Evolutionary conservation across 164 flowering plant genomes (phyloP).

Genomic region (Tetrastigma voinierianum): DNA sequence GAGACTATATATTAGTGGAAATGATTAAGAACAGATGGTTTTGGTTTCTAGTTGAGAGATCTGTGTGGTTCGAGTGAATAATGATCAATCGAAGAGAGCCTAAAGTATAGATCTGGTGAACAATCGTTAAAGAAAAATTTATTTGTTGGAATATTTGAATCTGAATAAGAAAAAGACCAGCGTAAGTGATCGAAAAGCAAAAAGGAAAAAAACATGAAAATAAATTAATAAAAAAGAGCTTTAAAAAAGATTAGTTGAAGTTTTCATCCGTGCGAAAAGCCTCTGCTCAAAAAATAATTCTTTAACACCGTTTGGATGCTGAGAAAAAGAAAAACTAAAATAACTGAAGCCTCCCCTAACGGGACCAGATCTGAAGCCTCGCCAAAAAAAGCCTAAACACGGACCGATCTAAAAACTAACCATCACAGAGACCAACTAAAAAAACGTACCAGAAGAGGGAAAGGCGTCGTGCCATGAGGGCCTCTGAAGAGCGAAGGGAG

Average conservation of each 20-base stretch:
- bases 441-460: slow-evolving; percentile 36
- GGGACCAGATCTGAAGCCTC: slow-evolving; percentile 7
- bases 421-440: not conserved
- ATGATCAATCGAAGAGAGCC: no score
- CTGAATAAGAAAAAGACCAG: no score
- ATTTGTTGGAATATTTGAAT: no score
- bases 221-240: not conserved
- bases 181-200: not conserved
- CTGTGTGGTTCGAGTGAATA: no score
- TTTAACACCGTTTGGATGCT: no score
- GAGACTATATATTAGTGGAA: not conserved
- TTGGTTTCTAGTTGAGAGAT: no score
- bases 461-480: slow-evolving; percentile 42
- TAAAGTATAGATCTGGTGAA: no score
- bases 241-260: no score
- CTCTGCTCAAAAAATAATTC: no score
- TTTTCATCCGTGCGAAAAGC: no score
- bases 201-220: not conserved
- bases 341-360: not conserved
- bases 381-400: not conserved
- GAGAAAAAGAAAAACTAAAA: no score
- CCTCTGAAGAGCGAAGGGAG: slow-evolving; percentile 27
- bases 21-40: not conserved
- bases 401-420: not conserved
- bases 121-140: no score